Evolutionary conservation across 768 basidiomycete species (phyloP).

Genomic region (Infundibulicybe gibba): DNA sequence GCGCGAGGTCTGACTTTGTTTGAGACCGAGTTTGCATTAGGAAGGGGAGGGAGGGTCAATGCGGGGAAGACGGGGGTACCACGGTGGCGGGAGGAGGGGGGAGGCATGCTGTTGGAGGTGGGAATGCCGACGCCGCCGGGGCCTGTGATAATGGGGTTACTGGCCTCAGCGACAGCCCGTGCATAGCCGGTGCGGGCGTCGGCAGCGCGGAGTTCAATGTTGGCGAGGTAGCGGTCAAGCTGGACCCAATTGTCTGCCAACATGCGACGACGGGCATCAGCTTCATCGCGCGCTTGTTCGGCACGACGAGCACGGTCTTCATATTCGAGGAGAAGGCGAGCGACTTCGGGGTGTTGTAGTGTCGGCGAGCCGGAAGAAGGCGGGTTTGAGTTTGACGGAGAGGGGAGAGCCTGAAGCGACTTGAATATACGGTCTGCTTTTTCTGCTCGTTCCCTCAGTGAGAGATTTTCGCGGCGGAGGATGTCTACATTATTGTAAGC

Average conservation of each 20-base stretch:
- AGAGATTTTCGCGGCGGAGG: conserved; percentile 46
- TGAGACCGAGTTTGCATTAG: conserved; percentile 22
- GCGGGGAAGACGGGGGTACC: conserved; percentile 19
- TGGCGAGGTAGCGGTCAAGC: conserved; percentile 42
- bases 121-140: neutral
- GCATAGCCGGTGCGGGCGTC: conserved; percentile 41
- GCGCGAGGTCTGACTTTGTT: conserved; percentile 25
- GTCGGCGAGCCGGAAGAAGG: conserved; percentile 8
- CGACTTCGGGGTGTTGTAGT: conserved; percentile 19
- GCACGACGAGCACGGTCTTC: conserved; percentile 48
- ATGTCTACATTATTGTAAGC: conserved; percentile 50
- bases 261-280: conserved; percentile 40
- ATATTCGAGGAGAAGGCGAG: conserved; percentile 36
- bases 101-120: neutral
- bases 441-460: conserved; percentile 41
- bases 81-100: neutral
- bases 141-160: neutral
- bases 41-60: conserved; percentile 35
- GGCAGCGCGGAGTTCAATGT: conserved; percentile 38
- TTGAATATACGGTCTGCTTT: conserved; percentile 43
- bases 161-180: no score
- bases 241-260: conserved; percentile 47
- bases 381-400: conserved; percentile 11
- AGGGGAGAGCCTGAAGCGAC: conserved; percentile 15
- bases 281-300: conserved; percentile 53